Evolutionary conservation across 2,329 filamentous ascomycete species (phyloP).

Genomic region (Ophiocordyceps sinensis): DNA sequence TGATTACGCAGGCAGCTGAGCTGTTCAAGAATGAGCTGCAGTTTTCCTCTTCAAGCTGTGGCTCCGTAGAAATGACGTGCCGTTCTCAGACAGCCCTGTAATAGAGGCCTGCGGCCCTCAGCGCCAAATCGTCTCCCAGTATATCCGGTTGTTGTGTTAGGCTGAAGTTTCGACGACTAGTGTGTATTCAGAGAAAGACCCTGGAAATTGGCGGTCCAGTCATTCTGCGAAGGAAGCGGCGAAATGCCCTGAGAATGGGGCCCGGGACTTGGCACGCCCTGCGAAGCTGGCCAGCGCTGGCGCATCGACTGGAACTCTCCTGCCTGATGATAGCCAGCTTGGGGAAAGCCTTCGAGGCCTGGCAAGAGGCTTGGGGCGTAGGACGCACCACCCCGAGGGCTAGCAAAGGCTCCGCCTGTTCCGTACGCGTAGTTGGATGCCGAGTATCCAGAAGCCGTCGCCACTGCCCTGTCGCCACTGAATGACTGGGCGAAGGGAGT

Average conservation of each 20-base stretch:
- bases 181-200: conserved; percentile 57
- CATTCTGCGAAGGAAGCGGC: conserved; percentile 30
- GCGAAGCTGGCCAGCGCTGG: conserved; percentile 29
- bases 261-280: conserved; percentile 18
- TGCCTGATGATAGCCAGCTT: conserved; percentile 18
- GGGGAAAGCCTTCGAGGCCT: conserved; percentile 15
- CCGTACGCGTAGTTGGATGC: conserved; percentile 21
- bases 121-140: too few relatives aligned
- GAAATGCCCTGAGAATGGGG: conserved; percentile 23
- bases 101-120: too few relatives aligned
- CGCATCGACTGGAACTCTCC: conserved; percentile 32
- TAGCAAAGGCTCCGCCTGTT: conserved; percentile 17
- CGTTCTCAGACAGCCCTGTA: too few relatives aligned
- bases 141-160: too few relatives aligned
- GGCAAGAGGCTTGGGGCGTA: conserved; percentile 15
- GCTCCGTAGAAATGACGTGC: too few relatives aligned
- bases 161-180: conserved; percentile 12
- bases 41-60: too few relatives aligned
- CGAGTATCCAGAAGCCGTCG: conserved; percentile 19
- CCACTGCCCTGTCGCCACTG: conserved; percentile 25
- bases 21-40: not conserved
- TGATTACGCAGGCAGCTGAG: not conserved
- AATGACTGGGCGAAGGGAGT: conserved; percentile 27
- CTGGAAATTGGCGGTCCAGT: conserved; percentile 53
- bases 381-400: conserved; percentile 13